A percentile compares a stretch with the other conserved stretches of the same genome.
Conservation (phyloP, 352 stramenopile genomes). For the Globisporangium perplexum region DNA sequence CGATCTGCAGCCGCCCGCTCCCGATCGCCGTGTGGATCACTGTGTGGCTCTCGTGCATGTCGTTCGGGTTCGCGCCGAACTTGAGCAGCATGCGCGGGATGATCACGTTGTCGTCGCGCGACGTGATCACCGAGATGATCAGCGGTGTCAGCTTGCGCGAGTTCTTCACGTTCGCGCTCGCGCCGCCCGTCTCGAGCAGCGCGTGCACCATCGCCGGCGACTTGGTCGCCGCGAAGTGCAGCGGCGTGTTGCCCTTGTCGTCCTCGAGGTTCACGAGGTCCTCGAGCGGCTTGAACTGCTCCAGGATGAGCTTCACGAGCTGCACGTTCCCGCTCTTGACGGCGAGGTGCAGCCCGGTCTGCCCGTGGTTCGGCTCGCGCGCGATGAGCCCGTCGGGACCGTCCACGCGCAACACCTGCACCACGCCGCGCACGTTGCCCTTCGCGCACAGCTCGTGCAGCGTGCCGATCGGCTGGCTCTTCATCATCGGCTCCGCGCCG, state of each 20-base stretch:
- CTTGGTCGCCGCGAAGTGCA: constrained; percentile 87
- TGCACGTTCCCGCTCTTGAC: constrained; percentile 82
- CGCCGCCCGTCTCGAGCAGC: constrained; percentile 58
- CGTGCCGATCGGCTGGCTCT: constrained; percentile 73
- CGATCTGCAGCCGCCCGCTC: constrained; percentile 58
- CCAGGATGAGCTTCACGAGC: constrained; percentile 76
- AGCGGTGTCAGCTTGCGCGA: constrained; percentile 78
- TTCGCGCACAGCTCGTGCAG: constrained; percentile 77
- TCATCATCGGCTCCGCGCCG: constrained; percentile 56
- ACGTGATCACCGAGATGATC: constrained; percentile 87
- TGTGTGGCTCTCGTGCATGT: constrained; percentile 85
- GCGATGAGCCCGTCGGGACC: constrained; percentile 57
- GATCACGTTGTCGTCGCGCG: constrained; percentile 74
- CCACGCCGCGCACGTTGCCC: constrained; percentile 69
- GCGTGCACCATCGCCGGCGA: constrained; percentile 77
- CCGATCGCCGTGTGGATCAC: constrained; percentile 84
- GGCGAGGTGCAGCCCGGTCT: constrained; percentile 74
- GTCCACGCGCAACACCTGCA: constrained; percentile 72
- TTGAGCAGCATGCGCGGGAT: constrained; percentile 87
- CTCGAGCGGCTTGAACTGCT: constrained; percentile 74
- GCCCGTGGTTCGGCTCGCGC: constrained; percentile 80
- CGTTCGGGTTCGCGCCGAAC: constrained; percentile 83
- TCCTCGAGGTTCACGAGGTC: constrained; percentile 83
- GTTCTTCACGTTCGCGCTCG: constrained; percentile 85
- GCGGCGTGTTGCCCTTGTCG: constrained; percentile 83